Conservation (phyloP, 2,329 filamentous ascomycete species). For the Parastagonospora avenae region DNA sequence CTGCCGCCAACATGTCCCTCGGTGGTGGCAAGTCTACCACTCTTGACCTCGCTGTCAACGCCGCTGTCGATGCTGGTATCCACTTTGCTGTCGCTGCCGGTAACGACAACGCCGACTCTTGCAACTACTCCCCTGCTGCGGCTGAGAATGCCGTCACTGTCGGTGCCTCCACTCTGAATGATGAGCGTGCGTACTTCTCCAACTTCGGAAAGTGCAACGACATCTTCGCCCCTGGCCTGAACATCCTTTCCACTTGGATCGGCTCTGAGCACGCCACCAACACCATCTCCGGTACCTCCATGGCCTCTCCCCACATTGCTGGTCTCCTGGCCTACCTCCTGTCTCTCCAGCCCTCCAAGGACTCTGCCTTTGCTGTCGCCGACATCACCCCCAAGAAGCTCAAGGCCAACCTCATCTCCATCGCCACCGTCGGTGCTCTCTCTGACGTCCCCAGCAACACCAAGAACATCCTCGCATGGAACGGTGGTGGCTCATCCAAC, state of each 20-base stretch:
- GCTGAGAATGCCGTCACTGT: slow-evolving; percentile 92
- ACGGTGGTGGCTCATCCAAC: slow-evolving; percentile 94
- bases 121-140: slow-evolving; percentile 97
- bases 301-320: slow-evolving; percentile 96
- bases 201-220: slow-evolving; percentile 99
- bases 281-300: slow-evolving; percentile 98
- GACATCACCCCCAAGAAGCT: slow-evolving; percentile 91
- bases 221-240: slow-evolving; percentile 96
- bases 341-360: slow-evolving; percentile 86
- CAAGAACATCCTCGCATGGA: slow-evolving; percentile 96
- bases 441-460: slow-evolving; percentile 84
- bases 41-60: slow-evolving; percentile 91
- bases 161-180: slow-evolving; percentile 88
- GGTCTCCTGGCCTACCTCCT: slow-evolving; percentile 98
- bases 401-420: slow-evolving; percentile 83
- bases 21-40: slow-evolving; percentile 95
- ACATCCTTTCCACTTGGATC: slow-evolving; percentile 98
- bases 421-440: slow-evolving; percentile 80
- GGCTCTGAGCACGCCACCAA: slow-evolving; percentile 95
- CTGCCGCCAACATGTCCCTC: slow-evolving; percentile 98
- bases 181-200: slow-evolving; percentile 99
- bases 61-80: slow-evolving; percentile 86
- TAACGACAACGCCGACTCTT: slow-evolving; percentile 98
- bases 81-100: slow-evolving; percentile 98
- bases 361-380: slow-evolving; percentile 90